Evolutionary conservation across 352 stramenopile species (phyloP).

Genomic region (Globisporangium nodosum): DNA sequence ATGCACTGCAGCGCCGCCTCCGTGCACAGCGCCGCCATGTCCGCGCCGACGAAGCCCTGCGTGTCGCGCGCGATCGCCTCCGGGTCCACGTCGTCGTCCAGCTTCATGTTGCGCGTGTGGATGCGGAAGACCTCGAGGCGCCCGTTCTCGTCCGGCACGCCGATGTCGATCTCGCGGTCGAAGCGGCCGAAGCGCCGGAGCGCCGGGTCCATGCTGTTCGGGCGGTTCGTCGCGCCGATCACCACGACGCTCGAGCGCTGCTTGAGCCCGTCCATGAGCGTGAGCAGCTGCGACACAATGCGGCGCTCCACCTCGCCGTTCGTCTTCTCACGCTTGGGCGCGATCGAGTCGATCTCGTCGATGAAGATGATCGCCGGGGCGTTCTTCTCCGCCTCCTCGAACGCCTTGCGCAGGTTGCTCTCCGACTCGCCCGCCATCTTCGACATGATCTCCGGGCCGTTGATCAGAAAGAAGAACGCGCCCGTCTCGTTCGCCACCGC

Average conservation of each 20-base stretch:
- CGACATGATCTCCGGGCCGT: conserved; percentile 99
- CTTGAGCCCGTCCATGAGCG: conserved; percentile 98
- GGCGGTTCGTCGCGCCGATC: conserved; percentile 99
- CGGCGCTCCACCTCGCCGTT: conserved; percentile 98
- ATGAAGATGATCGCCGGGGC: conserved; percentile 99
- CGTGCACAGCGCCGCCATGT: conserved; percentile 99
- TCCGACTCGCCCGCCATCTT: conserved; percentile 95
- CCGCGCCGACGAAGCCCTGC: conserved; percentile 98
- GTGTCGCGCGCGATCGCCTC: conserved; percentile 97
- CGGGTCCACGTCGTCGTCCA: conserved; percentile 98
- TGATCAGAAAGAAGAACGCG: conserved; percentile 99
- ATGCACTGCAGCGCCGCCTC: conserved; percentile 99
- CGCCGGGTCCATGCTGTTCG: conserved; percentile 97
- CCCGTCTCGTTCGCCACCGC: conserved; percentile 99
- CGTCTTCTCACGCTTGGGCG: conserved; percentile 98
- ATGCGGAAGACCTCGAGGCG: conserved; percentile 99
- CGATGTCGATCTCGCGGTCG: conserved; percentile 99
- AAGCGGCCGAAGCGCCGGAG: conserved; percentile 98
- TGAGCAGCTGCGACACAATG: conserved; percentile 98
- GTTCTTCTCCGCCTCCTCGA: conserved; percentile 99
- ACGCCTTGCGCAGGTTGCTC: conserved; percentile 94
- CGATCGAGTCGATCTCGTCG: conserved; percentile 99
- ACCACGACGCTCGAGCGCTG: conserved; percentile 94
- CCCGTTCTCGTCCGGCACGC: conserved; percentile 98
- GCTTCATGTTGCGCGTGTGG: conserved; percentile 99